phyloP scores from a whole-genome alignment of 164 flowering plant genomes.

The Magnolia changhungtana region DNA sequence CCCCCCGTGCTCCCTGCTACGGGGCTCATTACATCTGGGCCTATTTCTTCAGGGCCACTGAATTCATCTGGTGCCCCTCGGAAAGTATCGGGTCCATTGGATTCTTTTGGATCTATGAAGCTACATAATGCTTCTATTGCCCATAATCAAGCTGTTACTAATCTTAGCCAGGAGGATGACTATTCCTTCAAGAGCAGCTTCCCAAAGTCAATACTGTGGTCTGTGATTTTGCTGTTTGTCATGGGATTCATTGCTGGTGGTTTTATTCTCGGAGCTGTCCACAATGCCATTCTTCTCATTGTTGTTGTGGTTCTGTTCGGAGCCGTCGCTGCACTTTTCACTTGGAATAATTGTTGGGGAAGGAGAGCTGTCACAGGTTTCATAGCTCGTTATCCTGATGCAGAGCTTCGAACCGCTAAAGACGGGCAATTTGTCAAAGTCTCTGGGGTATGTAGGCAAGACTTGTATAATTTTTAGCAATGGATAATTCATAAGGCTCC shows the following conservation, averaged over 20 bases:
- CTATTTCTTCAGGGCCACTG: conserved; percentile 82
- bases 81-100: conserved; percentile 78
- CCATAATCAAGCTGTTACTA: conserved; percentile 83
- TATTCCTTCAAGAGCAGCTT: conserved; percentile 67
- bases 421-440: conserved; percentile 94
- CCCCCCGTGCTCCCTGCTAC: conserved; percentile 84
- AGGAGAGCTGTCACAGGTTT: conserved; percentile 72
- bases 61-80: conserved; percentile 88
- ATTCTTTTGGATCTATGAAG: conserved; percentile 62
- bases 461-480: not conserved
- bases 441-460: conserved; percentile 80
- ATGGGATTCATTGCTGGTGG: conserved; percentile 97
- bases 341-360: conserved; percentile 84
- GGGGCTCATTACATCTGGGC: conserved; percentile 94
- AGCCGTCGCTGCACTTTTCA: conserved; percentile 61
- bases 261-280: conserved; percentile 94
- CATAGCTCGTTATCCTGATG: conserved; percentile 85
- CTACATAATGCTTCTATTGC: conserved; percentile 52
- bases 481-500: not conserved
- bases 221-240: conserved; percentile 65
- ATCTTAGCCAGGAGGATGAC: conserved; percentile 72
- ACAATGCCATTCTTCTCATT: conserved; percentile 80
- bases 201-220: conserved; percentile 74
- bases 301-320: conserved; percentile 74
- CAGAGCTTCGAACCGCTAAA: conserved; percentile 89